Evolutionary conservation across 2,329 filamentous ascomycete species (phyloP).

Genomic region (Chaetomium sp.): DNA sequence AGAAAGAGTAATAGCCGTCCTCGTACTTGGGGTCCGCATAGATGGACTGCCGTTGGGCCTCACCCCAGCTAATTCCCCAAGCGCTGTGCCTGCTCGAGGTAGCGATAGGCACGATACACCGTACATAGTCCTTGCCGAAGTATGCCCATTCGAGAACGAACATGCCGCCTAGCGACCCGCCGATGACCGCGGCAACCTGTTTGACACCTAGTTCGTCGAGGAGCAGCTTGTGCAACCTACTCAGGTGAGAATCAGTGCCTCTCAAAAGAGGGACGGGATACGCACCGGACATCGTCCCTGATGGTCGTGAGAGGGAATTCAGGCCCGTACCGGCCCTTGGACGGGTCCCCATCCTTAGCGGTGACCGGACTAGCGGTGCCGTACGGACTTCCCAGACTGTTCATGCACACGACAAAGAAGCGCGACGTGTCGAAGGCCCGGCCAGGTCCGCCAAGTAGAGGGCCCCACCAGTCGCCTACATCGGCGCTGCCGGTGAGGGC

Average conservation of each 20-base stretch:
- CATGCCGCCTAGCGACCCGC: constrained; percentile 87
- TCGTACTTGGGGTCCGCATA: constrained; percentile 99
- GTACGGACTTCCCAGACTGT: constrained; percentile 82
- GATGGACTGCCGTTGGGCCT: constrained; percentile 88
- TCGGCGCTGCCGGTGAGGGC: constrained; percentile 84
- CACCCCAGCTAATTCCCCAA: constrained; percentile 90
- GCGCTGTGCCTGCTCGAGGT: constrained; percentile 84
- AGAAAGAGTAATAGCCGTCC: constrained; percentile 89
- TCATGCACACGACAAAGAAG: constrained; percentile 86
- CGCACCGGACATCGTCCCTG: constrained; percentile 90
- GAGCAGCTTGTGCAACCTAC: constrained; percentile 74
- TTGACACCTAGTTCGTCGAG: constrained; percentile 79
- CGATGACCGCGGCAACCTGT: constrained; percentile 76
- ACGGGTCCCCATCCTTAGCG: constrained; percentile 75
- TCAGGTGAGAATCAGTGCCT: constrained; percentile 2
- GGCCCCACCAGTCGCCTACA: constrained; percentile 87
- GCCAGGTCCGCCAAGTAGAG: constrained; percentile 74
- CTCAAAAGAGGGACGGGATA: neutral
- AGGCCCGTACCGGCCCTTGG: constrained; percentile 80
- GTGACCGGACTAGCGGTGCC: constrained; percentile 88
- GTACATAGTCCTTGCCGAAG: constrained; percentile 82
- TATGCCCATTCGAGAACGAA: constrained; percentile 91
- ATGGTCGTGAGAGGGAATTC: constrained; percentile 97
- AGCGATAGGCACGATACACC: constrained; percentile 78
- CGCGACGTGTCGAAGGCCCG: constrained; percentile 78